Conservation (phyloP, 202 grass and related monocot genomes). For the Dendrocalamus latiflorus region DNA sequence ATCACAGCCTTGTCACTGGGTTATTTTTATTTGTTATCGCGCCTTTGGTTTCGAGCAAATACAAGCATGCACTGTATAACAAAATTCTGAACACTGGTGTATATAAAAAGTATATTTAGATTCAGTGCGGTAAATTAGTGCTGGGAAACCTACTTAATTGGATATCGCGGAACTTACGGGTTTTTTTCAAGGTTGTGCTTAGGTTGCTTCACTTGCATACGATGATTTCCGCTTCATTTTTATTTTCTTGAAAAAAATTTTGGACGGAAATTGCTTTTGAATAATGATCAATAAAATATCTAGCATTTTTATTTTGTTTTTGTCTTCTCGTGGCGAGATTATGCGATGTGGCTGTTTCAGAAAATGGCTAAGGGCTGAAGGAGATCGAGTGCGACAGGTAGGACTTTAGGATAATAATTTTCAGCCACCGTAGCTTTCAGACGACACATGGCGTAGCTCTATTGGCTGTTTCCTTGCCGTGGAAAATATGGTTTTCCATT, state of each 20-base stretch:
- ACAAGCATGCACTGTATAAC: neutral
- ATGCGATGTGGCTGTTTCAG: neutral
- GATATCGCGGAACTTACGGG: too few relatives aligned
- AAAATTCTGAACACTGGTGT: too few relatives aligned
- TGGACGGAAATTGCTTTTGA: too few relatives aligned
- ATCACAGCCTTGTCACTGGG: too few relatives aligned
- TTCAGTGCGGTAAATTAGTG: too few relatives aligned
- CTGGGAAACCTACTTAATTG: too few relatives aligned
- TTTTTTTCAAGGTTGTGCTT: too few relatives aligned
- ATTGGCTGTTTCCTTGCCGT: neutral
- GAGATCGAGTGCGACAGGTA: constrained; percentile 11
- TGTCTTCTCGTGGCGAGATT: neutral
- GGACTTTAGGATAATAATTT: constrained; percentile 1
- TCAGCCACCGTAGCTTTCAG: constrained; percentile 7
- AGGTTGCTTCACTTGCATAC: neutral
- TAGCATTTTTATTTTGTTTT: neutral
- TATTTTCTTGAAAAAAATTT: neutral
- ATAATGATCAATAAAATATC: too few relatives aligned
- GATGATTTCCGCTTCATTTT: neutral
- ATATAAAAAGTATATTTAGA: too few relatives aligned
- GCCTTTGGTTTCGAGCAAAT: neutral
- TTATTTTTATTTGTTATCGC: neutral
- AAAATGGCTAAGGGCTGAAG: constrained; percentile 20
- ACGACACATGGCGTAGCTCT: too few relatives aligned
- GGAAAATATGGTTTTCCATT: neutral